Evolutionary conservation across 2,329 filamentous ascomycete genomes (phyloP), one percentile per base, ranked within the genome.

Genomic region (Stemphylium vesicarium): DNA sequence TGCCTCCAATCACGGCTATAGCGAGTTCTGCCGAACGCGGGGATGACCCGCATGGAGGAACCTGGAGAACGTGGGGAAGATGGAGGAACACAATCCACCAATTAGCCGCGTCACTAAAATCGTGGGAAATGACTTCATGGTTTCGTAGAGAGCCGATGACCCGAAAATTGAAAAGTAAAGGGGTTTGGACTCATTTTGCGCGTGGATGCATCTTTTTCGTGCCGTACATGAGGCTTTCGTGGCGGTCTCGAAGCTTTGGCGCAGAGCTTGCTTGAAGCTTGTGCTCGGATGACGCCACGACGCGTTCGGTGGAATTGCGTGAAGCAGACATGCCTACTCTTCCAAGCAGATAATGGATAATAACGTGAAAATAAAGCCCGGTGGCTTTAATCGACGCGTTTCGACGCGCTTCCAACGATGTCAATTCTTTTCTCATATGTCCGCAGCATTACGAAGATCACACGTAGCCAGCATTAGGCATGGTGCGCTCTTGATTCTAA

Each of bases 1-100:
- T 39, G 35, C 51, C 41, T 43, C 56, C 49, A 53, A 59, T 61
- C 33, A 50, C 20, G 33, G 32, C 9, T 7, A 3, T n/a, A 16
- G 3, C 7, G 6, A 47, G 36, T 37, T 43, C 33, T 32, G 36
- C 38, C 40, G 48, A 58, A 54, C 50, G 63, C 57, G 54, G 62
- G 62, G 63, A 52, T 22, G 35, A 31, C 40, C 35, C 44, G 52
- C 45, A 49, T 49, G 49, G 50, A 52, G 50, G 36, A 26, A 45
- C 13, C 29, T 36, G 46, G 47, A 43, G 15, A 55, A 56, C 55
- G 50, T 63, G 60, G 57, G 56, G 62, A 56, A 49, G 20, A 40
- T 52, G 56, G 49, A 41, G n/a, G 22, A 36, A 53, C 20, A 64
- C 52, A 57, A 62, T 66, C 60, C 63, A 66, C 63, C 63, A 66